Base-by-base conservation (phyloP, 192 early-diverging fungal genomes). In the Coemansia sp. region DNA sequence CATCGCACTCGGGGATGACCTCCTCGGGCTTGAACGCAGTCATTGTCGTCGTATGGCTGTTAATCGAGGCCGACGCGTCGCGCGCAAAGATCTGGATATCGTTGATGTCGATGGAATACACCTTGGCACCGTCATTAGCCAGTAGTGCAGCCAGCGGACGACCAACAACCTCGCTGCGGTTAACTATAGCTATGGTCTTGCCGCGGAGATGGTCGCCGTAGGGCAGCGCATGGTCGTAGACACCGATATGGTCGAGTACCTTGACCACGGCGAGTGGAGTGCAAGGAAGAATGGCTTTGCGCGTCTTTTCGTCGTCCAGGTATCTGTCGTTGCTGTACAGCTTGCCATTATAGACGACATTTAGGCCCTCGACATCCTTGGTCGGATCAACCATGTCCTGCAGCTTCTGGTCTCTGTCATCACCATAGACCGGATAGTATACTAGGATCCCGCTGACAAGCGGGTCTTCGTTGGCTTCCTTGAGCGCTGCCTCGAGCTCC, bases 301-400 rank as follows among this genome's bases (percentile, higher is more conserved):
- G 90, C 1, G 87, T 92, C 71, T 94, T 68, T 11, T 72, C 84
- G 22, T 86, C 77, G 71, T 99, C 94, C 64, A 99, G 82, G 82
- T 79, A 97, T 11, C 98, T 90, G 54, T 94, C 87, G 85, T 98
- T 98, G 85, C 94, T 93, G 78, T 99, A 98, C 84, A 99, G 89
- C 83, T 96, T 97, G 83, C 94, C 93, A 59, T 93, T 88, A 84
- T 95, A 98, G 32, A 90, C 94, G 71, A 95, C 94, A 71, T 93
- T 94, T 6, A 99, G 85, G 11, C 96, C 96, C 83, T 99, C 97
- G 19, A 99, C 97, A 75, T 99, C 98, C 83, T 99, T 99, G 54
- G 84, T 67, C 58, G 86, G 79, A 68, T 87, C 87, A 20, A 99
- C 95, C 74, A 92, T 88, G 75, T 94, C 96, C 77, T 96, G 94